phyloP scores from a whole-genome alignment of 371 early-diverging fungal species.

The Mucor plumbeus region DNA sequence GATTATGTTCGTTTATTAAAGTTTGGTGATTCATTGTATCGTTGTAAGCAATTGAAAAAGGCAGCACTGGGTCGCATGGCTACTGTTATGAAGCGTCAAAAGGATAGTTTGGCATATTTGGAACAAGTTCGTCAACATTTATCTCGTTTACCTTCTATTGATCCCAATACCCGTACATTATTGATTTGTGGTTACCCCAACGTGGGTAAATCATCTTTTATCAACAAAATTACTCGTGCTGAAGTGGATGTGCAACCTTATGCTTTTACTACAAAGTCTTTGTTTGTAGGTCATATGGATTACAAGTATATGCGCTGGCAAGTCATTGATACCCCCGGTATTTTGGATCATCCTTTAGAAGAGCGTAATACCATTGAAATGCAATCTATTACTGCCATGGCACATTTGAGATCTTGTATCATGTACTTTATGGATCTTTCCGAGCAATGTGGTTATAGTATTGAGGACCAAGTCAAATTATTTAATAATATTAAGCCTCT shows the following conservation, averaged over 20 bases:
- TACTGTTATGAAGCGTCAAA: slow-evolving; percentile 99
- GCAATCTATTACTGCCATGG: slow-evolving; percentile 99
- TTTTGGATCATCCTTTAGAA: slow-evolving; percentile 99
- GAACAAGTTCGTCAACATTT: slow-evolving; percentile 99
- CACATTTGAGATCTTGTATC: slow-evolving; percentile 98
- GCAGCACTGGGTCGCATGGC: slow-evolving; percentile 99
- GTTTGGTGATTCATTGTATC: slow-evolving; percentile 99
- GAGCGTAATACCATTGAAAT: slow-evolving; percentile 99
- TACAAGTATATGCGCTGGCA: slow-evolving; percentile 99
- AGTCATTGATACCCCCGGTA: slow-evolving; percentile 99
- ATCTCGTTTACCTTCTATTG: slow-evolving; percentile 97
- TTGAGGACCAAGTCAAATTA: slow-evolving; percentile 93
- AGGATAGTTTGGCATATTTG: slow-evolving; percentile 97
- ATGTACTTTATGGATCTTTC: slow-evolving; percentile 99
- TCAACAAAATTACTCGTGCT: slow-evolving; percentile 99
- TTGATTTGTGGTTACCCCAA: slow-evolving; percentile 99
- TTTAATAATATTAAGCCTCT: slow-evolving; percentile 98
- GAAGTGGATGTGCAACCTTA: slow-evolving; percentile 99
- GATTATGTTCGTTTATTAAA: slow-evolving; percentile 98
- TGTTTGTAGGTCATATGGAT: slow-evolving; percentile 99
- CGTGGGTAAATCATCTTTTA: slow-evolving; percentile 99
- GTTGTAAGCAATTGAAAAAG: slow-evolving; percentile 99
- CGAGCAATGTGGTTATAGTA: slow-evolving; percentile 99
- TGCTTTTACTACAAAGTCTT: slow-evolving; percentile 99
- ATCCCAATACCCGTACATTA: slow-evolving; percentile 99